Evolutionary conservation across 1,284 basidiomycete genomes (phyloP), one percentile per base, ranked within the genome.

Genomic region (Golubevia sp.): DNA sequence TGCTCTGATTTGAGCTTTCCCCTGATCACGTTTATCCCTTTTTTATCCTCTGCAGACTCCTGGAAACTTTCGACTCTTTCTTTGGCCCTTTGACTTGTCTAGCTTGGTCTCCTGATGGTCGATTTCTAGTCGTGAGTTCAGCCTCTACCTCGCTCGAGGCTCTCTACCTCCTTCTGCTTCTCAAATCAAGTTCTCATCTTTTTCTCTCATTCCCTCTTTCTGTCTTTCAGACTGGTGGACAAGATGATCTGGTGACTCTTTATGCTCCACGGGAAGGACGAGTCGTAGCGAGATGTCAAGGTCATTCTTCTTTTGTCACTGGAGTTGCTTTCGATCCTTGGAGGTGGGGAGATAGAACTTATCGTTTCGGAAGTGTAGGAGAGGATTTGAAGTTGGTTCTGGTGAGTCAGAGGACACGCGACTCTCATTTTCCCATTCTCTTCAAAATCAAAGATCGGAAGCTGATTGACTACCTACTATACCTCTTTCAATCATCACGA

Each of bases 281-380:
- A 7, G 90, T 98, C 13, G 89, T 99, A n/a, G 96, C 96, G 2
- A 88, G 95, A 56, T 97, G 95, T 85, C 94, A 97, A 84, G 97
- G 96, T 0, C 96, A 99, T 81, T 91, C 93, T 0, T 95, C 93
- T 1, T 98, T 97, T 78, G 92, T 99, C 3, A 91, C 92, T 0
- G 87, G 89, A 2, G 87, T 98, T 7, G 91, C 92, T 0, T 99
- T 97, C 81, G 97, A 99, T 84, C 90, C 92, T 13, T 87, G 90
- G 57, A 88, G 91, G 23, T 92, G 91, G 3, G 70, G 71, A 21
- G 71, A 79, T 8, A 56, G 68, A 8, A 74, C 68, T 1, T 79
- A 82, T 56, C 67, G 80, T 3, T 72, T 82, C 49, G 73, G 68
- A 2, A 73, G 71, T 21, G 77, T 79, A 1, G 79, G 78, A 2